Conservation (phyloP, 257 asterid genomes). For the Nicotiana obtusifolia region DNA sequence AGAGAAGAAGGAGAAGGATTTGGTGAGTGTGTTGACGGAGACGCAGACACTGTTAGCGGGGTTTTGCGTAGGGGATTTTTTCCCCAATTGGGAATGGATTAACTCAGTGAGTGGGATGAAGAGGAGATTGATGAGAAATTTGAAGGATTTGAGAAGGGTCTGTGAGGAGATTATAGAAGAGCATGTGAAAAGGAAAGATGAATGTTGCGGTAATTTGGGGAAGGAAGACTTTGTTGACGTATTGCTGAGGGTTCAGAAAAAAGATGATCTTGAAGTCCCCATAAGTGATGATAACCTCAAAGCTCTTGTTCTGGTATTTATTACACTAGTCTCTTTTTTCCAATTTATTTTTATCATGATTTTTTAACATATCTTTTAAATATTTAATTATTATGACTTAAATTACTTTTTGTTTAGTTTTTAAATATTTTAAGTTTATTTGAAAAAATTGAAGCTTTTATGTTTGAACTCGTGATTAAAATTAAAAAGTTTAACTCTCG, state of each 20-base stretch:
- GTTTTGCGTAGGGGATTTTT: conserved; percentile 31
- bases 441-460: no score
- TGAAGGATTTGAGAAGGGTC: conserved; percentile 27
- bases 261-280: conserved; percentile 32
- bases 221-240: conserved; percentile 35
- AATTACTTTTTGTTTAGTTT: no score
- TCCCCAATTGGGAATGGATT: conserved; percentile 33
- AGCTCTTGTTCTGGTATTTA: conserved; percentile 34
- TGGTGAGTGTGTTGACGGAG: conserved; percentile 31
- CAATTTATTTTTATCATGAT: no score
- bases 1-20: conserved; percentile 9
- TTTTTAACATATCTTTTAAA: no score
- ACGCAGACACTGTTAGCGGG: conserved; percentile 34
- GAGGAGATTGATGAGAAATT: conserved; percentile 26
- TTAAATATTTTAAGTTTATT: no score
- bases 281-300: conserved; percentile 36
- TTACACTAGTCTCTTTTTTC: no score
- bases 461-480: no score
- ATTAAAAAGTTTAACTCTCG: no score
- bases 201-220: neutral
- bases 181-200: conserved; percentile 1
- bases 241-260: conserved; percentile 25
- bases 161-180: conserved; percentile 32
- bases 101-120: conserved; percentile 33
- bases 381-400: no score